A percentile compares a stretch with the other conserved stretches of the same genome.
These are phyloP conservation scores for Orbilia brochopaga DNA, from an alignment of 2,329 filamentous ascomycete species.

Conservation along the genomic window DNA sequence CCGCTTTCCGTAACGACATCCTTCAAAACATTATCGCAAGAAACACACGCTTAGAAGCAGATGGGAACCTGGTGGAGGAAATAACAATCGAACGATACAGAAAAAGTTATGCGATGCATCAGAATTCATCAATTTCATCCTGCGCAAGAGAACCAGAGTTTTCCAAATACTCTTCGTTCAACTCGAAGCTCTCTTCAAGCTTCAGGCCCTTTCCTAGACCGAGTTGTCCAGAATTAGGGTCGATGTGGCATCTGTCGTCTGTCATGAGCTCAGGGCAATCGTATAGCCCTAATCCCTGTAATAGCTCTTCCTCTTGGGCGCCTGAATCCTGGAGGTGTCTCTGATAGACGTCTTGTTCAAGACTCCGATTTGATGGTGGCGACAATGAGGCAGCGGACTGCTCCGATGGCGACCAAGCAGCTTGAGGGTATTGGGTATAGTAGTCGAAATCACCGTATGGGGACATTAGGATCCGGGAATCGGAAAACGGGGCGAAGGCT, in stretches of 20 bases:
- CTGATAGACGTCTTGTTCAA: neutral
- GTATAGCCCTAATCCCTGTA: constrained; percentile 39
- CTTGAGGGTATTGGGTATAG: constrained; percentile 8
- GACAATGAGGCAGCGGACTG: constrained; percentile 31
- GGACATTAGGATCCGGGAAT: constrained; percentile 10
- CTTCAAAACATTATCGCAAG: neutral
- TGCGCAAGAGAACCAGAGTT: neutral
- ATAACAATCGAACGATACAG: neutral
- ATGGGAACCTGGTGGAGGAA: constrained; percentile 2
- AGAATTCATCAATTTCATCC: neutral
- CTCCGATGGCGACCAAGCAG: constrained; percentile 30
- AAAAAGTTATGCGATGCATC: neutral
- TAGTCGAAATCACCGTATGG: constrained; percentile 7
- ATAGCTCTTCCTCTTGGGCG: constrained; percentile 16
- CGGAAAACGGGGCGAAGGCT: neutral
- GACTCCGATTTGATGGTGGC: constrained; percentile 11
- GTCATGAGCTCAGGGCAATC: constrained; percentile 34
- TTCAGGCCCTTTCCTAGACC: constrained; percentile 29
- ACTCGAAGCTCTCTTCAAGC: constrained; percentile 46
- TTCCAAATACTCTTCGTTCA: constrained; percentile 25
- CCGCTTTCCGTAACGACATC: neutral
- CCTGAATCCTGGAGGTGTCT: neutral
- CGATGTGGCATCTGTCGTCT: neutral
- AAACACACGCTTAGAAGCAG: constrained; percentile 23
- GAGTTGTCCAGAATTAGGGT: neutral